Evolutionary conservation across 257 asterid species (phyloP).

Genomic region (Jaltomata sinuosa): DNA sequence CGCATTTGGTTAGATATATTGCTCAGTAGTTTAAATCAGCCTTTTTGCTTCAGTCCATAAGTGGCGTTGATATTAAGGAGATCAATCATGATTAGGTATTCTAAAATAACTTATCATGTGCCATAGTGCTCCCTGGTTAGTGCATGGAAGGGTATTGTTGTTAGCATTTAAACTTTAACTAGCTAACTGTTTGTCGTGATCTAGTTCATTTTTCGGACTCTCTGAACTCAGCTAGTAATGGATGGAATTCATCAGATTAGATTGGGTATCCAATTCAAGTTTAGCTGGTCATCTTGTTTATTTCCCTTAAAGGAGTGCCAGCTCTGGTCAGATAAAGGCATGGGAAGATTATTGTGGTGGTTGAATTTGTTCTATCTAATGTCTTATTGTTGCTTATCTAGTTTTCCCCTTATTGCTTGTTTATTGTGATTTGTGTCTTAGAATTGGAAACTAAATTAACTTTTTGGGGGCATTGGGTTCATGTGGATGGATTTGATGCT

Average conservation of each 20-base stretch:
- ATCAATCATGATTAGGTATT: not conserved
- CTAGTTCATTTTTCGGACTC: not conserved
- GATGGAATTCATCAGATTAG: not conserved
- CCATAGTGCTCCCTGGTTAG: not conserved
- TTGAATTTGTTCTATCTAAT: not conserved
- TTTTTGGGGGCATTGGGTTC: not conserved
- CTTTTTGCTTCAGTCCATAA: not conserved
- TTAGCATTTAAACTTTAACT: not conserved
- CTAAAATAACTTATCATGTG: not conserved
- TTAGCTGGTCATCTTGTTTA: not conserved
- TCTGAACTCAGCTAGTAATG: not conserved
- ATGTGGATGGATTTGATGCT: not conserved
- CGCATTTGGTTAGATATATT: not conserved
- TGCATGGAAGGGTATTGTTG: not conserved
- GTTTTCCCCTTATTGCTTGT: not conserved
- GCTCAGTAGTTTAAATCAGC: not conserved
- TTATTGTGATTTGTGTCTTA: not conserved
- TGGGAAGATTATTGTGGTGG: not conserved
- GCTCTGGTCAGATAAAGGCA: not conserved
- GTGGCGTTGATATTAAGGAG: not conserved
- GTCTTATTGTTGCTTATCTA: not conserved
- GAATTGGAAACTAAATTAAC: not conserved
- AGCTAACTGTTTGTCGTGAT: not conserved
- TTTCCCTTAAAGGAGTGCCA: not conserved
- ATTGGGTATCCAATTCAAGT: not conserved